These are phyloP conservation scores for Astrocystis sublimbata DNA, from an alignment of 495 filamentous ascomycete genomes.

Conservation along the genomic window DNA sequence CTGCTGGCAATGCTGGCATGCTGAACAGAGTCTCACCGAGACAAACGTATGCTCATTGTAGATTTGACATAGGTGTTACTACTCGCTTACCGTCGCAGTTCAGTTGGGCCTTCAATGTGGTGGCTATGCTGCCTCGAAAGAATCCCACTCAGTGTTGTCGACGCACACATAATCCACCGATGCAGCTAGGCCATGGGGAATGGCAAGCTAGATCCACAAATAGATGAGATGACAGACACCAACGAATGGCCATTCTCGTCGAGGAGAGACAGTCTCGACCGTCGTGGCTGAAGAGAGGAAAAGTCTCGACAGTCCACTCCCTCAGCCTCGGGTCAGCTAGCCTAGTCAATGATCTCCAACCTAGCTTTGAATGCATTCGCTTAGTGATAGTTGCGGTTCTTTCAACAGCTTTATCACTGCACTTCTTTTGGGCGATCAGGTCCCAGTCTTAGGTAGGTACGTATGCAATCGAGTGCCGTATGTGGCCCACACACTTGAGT, in stretches of 20 bases:
- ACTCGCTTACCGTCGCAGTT: neutral
- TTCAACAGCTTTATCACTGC: constrained; percentile 5
- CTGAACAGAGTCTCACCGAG: neutral
- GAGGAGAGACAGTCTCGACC: neutral
- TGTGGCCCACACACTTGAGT: constrained; percentile 1
- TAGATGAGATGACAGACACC: neutral
- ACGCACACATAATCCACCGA: neutral
- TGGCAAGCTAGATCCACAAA: neutral
- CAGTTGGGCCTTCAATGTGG: neutral
- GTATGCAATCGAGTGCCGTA: neutral
- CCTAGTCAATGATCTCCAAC: neutral
- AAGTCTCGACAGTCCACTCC: no score
- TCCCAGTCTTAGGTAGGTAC: no score
- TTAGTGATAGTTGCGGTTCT: neutral
- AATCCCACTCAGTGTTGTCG: neutral
- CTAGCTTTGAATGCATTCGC: constrained; percentile 1
- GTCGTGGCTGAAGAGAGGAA: neutral
- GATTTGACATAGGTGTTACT: neutral
- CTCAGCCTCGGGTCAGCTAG: neutral
- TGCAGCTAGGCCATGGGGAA: neutral
- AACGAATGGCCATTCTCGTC: neutral
- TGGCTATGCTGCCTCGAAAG: neutral
- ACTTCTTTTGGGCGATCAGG: constrained; percentile 6
- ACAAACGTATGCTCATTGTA: neutral
- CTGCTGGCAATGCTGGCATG: constrained; percentile 3